These are phyloP conservation scores for Teunomyces gatunensis DNA, from an alignment of 805 yeast species.

Conservation along the genomic window DNA sequence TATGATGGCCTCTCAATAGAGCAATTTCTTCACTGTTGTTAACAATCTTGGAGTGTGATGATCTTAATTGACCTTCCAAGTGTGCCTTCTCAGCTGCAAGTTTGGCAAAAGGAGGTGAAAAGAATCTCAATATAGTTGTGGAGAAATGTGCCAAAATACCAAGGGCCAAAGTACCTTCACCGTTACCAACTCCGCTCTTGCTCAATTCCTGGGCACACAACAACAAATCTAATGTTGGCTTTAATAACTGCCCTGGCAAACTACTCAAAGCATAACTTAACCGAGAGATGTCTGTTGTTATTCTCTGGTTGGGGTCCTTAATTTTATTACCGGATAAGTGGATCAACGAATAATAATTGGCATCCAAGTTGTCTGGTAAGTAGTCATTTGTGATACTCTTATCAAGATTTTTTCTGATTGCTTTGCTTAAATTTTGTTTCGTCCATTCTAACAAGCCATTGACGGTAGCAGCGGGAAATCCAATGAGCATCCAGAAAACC, in stretches of 20 bases:
- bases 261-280: constrained; percentile 69
- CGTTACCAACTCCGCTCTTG: constrained; percentile 60
- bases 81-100: constrained; percentile 72
- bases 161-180: constrained; percentile 75
- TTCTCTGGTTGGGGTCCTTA: constrained; percentile 77
- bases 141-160: constrained; percentile 82
- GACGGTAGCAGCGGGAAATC: constrained; percentile 80
- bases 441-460: constrained; percentile 68
- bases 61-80: constrained; percentile 81
- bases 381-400: constrained; percentile 64
- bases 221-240: constrained; percentile 76
- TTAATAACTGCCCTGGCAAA: constrained; percentile 78
- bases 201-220: constrained; percentile 78
- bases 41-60: constrained; percentile 78
- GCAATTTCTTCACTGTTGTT: constrained; percentile 85
- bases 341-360: constrained; percentile 71
- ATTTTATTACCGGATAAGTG: constrained; percentile 53
- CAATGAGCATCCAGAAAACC: constrained; percentile 76
- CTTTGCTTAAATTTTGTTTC: constrained; percentile 53
- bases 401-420: constrained; percentile 65
- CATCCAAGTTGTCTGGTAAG: constrained; percentile 63
- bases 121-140: constrained; percentile 64
- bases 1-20: constrained; percentile 71
- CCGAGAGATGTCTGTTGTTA: constrained; percentile 76
- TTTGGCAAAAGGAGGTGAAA: constrained; percentile 89